Evolutionary conservation across 345 rosid species (phyloP).

Genomic region (Trapa bicornis): DNA sequence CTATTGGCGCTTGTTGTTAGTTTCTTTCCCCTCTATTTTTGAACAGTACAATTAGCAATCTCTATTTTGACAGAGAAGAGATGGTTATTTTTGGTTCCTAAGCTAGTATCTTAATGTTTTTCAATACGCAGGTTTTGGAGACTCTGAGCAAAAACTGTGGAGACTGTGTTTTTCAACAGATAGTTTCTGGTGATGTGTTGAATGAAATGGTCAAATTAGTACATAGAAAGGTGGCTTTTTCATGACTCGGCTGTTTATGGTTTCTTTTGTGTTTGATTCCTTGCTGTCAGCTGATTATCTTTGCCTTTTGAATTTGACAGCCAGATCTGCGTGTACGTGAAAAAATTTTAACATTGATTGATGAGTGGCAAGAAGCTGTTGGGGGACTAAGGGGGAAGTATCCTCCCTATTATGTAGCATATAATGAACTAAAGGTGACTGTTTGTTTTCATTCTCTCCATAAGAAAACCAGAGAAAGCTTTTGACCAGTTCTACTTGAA

Average conservation of each 20-base stretch:
- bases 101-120: neutral
- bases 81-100: neutral
- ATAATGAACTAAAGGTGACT: constrained; percentile 79
- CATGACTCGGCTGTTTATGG: constrained; percentile 6
- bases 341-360: constrained; percentile 60
- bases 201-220: constrained; percentile 92
- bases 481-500: neutral
- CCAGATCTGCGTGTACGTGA: constrained; percentile 89
- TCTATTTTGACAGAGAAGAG: neutral
- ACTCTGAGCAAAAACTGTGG: constrained; percentile 93
- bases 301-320: constrained; percentile 29
- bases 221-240: constrained; percentile 65
- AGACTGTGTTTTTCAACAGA: constrained; percentile 64
- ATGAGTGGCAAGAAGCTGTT: constrained; percentile 68
- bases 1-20: constrained; percentile 80
- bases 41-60: neutral
- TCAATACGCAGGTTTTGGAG: constrained; percentile 55
- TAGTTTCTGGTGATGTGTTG: constrained; percentile 70
- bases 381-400: constrained; percentile 69
- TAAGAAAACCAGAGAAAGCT: neutral
- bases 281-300: neutral
- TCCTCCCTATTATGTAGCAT: constrained; percentile 80
- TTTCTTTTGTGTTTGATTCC: neutral
- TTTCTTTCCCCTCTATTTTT: constrained; percentile 10
- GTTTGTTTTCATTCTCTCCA: constrained; percentile 9